Conservation (phyloP, 257 asterid genomes). For the Nicotiana noctiflora region DNA sequence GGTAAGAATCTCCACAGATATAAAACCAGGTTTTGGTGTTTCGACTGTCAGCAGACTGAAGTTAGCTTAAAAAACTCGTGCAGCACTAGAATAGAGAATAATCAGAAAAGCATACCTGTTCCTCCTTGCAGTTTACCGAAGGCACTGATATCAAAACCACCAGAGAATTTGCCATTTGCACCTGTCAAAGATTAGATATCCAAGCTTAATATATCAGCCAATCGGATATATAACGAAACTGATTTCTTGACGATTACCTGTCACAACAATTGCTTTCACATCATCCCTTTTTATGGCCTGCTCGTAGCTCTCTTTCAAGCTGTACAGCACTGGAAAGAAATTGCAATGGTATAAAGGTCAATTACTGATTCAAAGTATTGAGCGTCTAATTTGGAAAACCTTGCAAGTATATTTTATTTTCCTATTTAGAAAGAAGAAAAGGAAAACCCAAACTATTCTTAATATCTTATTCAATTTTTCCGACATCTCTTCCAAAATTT, state of each 20-base stretch:
- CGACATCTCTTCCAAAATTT: background rate
- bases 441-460: background rate
- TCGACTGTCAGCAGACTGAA: constrained; percentile 39
- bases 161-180: constrained; percentile 87
- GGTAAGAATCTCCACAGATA: constrained; percentile 73
- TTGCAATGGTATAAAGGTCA: background rate
- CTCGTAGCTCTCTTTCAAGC: constrained; percentile 83
- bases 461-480: background rate
- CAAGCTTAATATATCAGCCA: constrained; percentile 10
- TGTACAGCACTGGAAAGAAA: constrained; percentile 55
- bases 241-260: constrained; percentile 38
- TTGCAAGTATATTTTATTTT: background rate
- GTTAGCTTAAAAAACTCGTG: background rate
- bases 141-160: constrained; percentile 89
- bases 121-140: constrained; percentile 73
- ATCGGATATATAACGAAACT: background rate
- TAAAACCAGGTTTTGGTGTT: constrained; percentile 82
- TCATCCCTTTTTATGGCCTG: constrained; percentile 76
- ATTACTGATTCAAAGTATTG: background rate
- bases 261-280: constrained; percentile 84
- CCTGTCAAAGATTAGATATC: constrained; percentile 41
- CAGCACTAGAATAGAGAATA: background rate
- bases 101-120: constrained; percentile 33
- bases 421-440: background rate
- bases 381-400: background rate